These are phyloP conservation scores for Farysia itapuensis DNA, from an alignment of 1,284 basidiomycete species.

Conservation along the genomic window DNA sequence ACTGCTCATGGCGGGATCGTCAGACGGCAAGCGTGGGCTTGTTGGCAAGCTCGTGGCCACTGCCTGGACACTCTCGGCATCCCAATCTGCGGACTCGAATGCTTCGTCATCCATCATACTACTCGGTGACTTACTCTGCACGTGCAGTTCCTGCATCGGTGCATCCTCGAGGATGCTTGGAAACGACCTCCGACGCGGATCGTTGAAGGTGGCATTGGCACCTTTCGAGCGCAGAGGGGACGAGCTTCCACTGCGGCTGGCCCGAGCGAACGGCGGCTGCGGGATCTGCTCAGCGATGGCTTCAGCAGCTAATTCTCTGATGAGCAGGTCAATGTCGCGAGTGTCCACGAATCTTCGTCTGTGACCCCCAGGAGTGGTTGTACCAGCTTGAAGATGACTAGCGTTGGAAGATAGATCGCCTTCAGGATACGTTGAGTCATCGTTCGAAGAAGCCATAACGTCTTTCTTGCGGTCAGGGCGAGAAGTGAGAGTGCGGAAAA, in stretches of 20 bases:
- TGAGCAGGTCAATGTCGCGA: constrained; percentile 43
- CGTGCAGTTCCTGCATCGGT: constrained; percentile 18
- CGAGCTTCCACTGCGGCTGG: constrained; percentile 30
- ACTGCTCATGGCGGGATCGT: neutral
- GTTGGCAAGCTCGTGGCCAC: neutral
- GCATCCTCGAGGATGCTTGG: constrained; percentile 33
- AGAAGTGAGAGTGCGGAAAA: constrained; percentile 16
- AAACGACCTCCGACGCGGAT: constrained; percentile 33
- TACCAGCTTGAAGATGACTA: constrained; percentile 7
- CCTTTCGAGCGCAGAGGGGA: constrained; percentile 28
- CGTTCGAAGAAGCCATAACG: neutral
- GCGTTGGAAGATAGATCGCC: constrained; percentile 1
- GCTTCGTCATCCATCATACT: neutral
- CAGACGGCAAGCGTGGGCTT: neutral
- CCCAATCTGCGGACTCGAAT: neutral
- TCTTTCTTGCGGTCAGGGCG: constrained; percentile 2
- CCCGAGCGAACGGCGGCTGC: constrained; percentile 24
- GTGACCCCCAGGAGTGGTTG: constrained; percentile 19
- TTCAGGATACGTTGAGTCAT: neutral
- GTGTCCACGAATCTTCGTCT: constrained; percentile 42
- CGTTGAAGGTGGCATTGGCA: constrained; percentile 6
- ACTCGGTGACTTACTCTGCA: neutral
- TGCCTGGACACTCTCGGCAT: neutral
- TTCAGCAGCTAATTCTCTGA: constrained; percentile 47
- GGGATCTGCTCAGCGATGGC: constrained; percentile 30